Percentiles rank a stretch among this genome's conserved stretches.
phyloP scores from a whole-genome alignment of 805 yeast genomes.

The Saturnispora gosingensis region DNA sequence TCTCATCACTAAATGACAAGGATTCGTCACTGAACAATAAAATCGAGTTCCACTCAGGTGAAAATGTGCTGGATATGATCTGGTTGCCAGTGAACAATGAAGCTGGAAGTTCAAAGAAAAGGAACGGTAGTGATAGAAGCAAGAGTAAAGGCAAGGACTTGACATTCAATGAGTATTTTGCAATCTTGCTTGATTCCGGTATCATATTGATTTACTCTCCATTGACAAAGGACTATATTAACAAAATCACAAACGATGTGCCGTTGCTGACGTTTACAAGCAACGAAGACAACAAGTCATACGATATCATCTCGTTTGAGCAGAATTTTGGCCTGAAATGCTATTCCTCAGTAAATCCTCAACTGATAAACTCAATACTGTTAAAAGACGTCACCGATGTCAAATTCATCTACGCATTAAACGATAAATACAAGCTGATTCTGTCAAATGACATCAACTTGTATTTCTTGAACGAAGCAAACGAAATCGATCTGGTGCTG shows the following conservation, averaged over 20 bases:
- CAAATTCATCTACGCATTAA: not conserved
- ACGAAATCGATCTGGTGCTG: constrained; percentile 13
- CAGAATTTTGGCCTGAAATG: constrained; percentile 18
- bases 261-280: constrained; percentile 21
- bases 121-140: not conserved
- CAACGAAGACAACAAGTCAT: not conserved
- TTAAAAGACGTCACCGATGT: constrained; percentile 15
- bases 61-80: constrained; percentile 26
- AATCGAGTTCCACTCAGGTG: constrained; percentile 35
- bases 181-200: constrained; percentile 25
- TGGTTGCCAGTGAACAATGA: constrained; percentile 27
- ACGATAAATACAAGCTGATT: not conserved
- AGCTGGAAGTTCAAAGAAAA: constrained; percentile 9
- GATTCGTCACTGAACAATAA: constrained; percentile 16
- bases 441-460: constrained; percentile 8
- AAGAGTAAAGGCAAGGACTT: constrained; percentile 6
- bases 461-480: constrained; percentile 4
- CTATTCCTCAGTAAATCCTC: constrained; percentile 19
- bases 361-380: constrained; percentile 13
- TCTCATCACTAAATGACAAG: constrained; percentile 23
- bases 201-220: constrained; percentile 39
- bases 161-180: constrained; percentile 13
- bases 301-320: constrained; percentile 25
- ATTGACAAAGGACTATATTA: constrained; percentile 28
- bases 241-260: constrained; percentile 28